Evolutionary conservation across 352 stramenopile genomes (phyloP).

Genomic region (Pythium grandisporangium): DNA sequence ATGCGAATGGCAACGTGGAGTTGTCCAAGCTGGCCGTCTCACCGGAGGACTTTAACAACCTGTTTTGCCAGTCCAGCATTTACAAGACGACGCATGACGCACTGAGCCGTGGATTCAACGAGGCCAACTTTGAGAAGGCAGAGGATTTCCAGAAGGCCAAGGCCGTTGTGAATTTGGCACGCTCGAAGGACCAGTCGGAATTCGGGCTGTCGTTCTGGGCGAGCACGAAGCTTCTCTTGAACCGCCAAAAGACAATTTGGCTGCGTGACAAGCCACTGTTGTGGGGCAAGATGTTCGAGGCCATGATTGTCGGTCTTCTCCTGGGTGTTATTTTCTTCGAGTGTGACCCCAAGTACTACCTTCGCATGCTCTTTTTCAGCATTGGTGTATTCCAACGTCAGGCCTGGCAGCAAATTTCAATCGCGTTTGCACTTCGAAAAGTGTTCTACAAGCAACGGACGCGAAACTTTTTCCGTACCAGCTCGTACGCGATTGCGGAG

Average conservation of each 20-base stretch:
- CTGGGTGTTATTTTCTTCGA: slow-evolving; percentile 71
- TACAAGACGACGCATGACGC: slow-evolving; percentile 45
- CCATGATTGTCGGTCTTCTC: slow-evolving; percentile 61
- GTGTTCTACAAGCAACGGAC: slow-evolving; percentile 89
- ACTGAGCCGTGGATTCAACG: slow-evolving; percentile 41
- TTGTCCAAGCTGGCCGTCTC: slow-evolving; percentile 14
- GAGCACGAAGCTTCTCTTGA: slow-evolving; percentile 40
- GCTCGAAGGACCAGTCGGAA: slow-evolving; percentile 35
- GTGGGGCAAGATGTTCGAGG: slow-evolving; percentile 54
- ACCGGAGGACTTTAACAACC: slow-evolving; percentile 38
- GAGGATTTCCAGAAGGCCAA: slow-evolving; percentile 54
- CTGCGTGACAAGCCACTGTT: slow-evolving; percentile 45
- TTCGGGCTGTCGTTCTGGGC: slow-evolving; percentile 37
- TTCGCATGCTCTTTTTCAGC: slow-evolving; percentile 70
- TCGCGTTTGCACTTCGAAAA: slow-evolving; percentile 56
- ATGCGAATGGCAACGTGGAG: slow-evolving; percentile 23
- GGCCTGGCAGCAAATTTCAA: slow-evolving; percentile 61
- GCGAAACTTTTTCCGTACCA: slow-evolving; percentile 85
- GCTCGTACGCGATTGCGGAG: slow-evolving; percentile 68
- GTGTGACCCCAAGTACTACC: slow-evolving; percentile 40
- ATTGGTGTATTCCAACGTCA: slow-evolving; percentile 63
- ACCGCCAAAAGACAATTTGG: slow-evolving; percentile 61
- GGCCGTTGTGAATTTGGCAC: slow-evolving; percentile 30
- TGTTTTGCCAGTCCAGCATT: slow-evolving; percentile 43
- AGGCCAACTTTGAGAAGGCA: slow-evolving; percentile 40